A percentile compares a stretch with the other conserved stretches of the same genome.
Evolutionary conservation across 2,329 filamentous ascomycete species (phyloP).

Genomic region (Colletotrichum noveboracense): DNA sequence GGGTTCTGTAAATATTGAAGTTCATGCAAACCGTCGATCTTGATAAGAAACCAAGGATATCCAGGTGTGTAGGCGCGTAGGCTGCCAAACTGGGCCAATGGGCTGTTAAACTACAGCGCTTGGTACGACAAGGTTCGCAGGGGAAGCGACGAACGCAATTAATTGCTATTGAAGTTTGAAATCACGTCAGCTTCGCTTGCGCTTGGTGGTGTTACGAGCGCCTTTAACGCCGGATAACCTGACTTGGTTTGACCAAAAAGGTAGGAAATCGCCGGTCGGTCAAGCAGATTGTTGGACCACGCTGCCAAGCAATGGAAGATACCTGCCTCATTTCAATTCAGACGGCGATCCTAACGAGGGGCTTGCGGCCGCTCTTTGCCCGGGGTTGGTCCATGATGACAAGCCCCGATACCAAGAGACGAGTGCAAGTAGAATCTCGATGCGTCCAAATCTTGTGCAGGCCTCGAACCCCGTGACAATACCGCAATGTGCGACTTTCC

Average conservation of each 20-base stretch:
- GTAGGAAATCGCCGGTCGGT: background rate
- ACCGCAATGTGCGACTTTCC: background rate
- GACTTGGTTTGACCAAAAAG: background rate
- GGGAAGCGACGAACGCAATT: background rate
- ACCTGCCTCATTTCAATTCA: too few relatives aligned
- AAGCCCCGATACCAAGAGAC: background rate
- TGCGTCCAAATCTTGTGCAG: background rate
- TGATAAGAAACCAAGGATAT: background rate
- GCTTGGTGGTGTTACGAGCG: background rate
- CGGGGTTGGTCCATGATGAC: background rate
- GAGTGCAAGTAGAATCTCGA: background rate
- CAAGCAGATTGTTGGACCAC: background rate
- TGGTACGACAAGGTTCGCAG: background rate
- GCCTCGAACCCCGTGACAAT: background rate
- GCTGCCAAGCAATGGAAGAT: too few relatives aligned
- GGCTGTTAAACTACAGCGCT: background rate
- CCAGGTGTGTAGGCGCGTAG: background rate
- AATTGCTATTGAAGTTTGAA: background rate
- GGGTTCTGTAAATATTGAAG: background rate
- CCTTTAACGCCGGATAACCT: background rate
- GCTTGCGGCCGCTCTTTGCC: background rate
- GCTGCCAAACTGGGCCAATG: background rate
- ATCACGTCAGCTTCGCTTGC: background rate
- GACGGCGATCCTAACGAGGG: background rate
- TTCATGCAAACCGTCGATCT: background rate